Percentiles rank a stretch among this genome's conserved stretches.
Conservation (phyloP, 192 early-diverging fungal genomes). For the Coemansia sp. region DNA sequence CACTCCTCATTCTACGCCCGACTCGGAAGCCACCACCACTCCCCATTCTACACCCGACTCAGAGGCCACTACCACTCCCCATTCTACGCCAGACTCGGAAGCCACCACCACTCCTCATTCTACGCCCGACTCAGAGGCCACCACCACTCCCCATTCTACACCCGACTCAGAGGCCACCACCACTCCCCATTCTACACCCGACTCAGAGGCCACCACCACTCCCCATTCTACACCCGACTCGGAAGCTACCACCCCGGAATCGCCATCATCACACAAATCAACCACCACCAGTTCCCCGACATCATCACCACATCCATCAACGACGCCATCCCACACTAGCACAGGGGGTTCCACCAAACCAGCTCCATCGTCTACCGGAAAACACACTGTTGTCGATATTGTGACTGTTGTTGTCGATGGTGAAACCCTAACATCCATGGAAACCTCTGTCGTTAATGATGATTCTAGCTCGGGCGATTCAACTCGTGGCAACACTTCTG, state of each 20-base stretch:
- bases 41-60: not conserved
- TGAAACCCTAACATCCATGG: conserved; percentile 18
- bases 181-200: not conserved
- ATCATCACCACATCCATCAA: not conserved
- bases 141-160: not conserved
- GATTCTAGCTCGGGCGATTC: not conserved
- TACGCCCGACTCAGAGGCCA: no score
- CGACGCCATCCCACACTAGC: not conserved
- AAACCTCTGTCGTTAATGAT: conserved; percentile 27
- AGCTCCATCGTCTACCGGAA: conserved; percentile 8
- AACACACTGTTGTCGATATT: conserved; percentile 32
- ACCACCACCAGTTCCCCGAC: not conserved
- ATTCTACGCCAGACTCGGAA: no score
- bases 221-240: not conserved
- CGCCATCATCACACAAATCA: not conserved
- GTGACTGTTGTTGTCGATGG: conserved; percentile 43
- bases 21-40: no score
- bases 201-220: not conserved
- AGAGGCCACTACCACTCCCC: no score
- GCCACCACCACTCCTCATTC: not conserved
- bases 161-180: not conserved
- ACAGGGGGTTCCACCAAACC: not conserved
- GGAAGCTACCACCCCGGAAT: not conserved
- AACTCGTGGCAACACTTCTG: not conserved
- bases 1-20: no score